phyloP scores from a whole-genome alignment of 805 yeast genomes.

The Wickerhamomyces silvicola region DNA sequence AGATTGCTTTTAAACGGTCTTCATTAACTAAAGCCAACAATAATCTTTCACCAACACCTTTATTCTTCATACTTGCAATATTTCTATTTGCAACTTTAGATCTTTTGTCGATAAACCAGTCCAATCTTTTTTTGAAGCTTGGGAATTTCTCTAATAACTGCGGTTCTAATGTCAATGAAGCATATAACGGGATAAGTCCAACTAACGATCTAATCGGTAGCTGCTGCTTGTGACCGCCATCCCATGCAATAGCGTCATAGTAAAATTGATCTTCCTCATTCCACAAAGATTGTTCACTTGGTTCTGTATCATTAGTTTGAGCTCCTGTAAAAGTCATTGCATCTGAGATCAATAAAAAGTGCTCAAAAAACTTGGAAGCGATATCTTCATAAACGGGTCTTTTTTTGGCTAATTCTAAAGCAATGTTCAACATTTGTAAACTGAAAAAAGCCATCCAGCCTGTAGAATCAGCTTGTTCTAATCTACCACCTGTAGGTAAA shows the following conservation, averaged over 20 bases:
- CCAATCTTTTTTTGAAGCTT: conserved; percentile 71
- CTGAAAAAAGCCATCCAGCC: conserved; percentile 97
- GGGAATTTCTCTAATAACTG: conserved; percentile 73
- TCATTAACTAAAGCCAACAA: conserved; percentile 73
- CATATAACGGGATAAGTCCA: conserved; percentile 87
- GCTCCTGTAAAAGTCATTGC: conserved; percentile 73
- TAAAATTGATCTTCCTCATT: conserved; percentile 83
- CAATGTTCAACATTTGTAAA: conserved; percentile 86
- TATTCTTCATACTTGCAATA: conserved; percentile 70
- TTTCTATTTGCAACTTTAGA: conserved; percentile 69
- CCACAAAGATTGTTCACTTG: conserved; percentile 68
- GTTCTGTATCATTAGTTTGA: conserved; percentile 30
- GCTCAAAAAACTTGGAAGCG: conserved; percentile 92
- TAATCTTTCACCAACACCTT: conserved; percentile 78
- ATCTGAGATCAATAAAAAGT: conserved; percentile 84
- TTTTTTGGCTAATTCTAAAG: conserved; percentile 80
- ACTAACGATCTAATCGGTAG: conserved; percentile 85
- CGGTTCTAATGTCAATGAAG: conserved; percentile 83
- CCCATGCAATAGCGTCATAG: conserved; percentile 87
- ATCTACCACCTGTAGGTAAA: conserved; percentile 82
- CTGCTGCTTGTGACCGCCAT: conserved; percentile 55
- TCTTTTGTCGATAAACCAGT: conserved; percentile 76
- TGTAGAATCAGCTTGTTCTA: conserved; percentile 92
- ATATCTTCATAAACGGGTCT: conserved; percentile 86
- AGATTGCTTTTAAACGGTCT: conserved; percentile 69